Conservation (phyloP, 208 protist genomes). For the Trypanosoma melophagium region DNA sequence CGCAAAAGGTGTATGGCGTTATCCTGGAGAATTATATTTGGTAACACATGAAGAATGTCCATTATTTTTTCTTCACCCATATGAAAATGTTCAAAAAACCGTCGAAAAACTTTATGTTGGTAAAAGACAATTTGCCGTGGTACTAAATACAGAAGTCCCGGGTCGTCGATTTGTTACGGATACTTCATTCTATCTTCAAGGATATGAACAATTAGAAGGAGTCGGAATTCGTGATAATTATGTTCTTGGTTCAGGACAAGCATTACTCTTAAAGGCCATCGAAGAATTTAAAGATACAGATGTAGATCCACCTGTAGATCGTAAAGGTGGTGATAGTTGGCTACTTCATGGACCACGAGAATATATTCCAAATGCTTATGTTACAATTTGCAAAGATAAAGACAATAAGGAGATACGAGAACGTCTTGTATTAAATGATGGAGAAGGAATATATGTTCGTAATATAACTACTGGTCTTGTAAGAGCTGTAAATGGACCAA, state of each 20-base stretch:
- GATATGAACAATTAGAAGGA: constrained; percentile 70
- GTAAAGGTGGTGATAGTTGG: constrained; percentile 86
- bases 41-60: constrained; percentile 79
- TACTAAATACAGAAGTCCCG: constrained; percentile 32
- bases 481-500: constrained; percentile 66
- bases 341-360: constrained; percentile 86
- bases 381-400: constrained; percentile 46
- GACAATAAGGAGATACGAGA: constrained; percentile 43
- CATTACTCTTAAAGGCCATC: constrained; percentile 74
- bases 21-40: constrained; percentile 75
- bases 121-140: constrained; percentile 29
- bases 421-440: constrained; percentile 55
- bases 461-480: constrained; percentile 67
- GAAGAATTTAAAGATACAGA: constrained; percentile 65
- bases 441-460: constrained; percentile 84
- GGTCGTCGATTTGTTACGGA: constrained; percentile 68
- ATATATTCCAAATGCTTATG: constrained; percentile 56
- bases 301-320: constrained; percentile 27
- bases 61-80: constrained; percentile 90
- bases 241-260: constrained; percentile 79
- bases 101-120: constrained; percentile 62
- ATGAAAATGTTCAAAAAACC: constrained; percentile 82
- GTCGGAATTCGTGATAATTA: constrained; percentile 59
- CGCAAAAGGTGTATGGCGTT: constrained; percentile 50
- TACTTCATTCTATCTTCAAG: constrained; percentile 83